These are phyloP conservation scores for Pouteria campechiana DNA, from an alignment of 179 eudicot species.

Conservation along the genomic window DNA sequence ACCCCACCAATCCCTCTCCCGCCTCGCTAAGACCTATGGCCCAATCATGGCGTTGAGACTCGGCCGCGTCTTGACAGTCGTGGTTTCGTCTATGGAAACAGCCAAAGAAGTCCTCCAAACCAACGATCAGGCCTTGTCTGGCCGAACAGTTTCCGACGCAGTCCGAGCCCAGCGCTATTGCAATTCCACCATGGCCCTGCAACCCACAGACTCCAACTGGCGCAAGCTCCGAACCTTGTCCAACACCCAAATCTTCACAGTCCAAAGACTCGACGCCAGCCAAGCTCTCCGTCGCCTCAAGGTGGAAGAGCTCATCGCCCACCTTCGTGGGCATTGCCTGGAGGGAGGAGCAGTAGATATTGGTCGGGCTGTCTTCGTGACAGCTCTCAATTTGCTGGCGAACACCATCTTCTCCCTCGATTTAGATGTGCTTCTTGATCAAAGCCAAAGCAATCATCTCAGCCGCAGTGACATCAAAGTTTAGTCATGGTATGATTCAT, in stretches of 20 bases:
- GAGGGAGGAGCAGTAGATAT: background rate
- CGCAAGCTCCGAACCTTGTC: conserved; percentile 1
- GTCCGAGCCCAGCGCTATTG: conserved; percentile 7
- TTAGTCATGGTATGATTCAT: too few species aligned
- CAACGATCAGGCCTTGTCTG: conserved; percentile 19
- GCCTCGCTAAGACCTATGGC: conserved; percentile 15
- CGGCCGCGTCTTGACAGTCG: conserved; percentile 12
- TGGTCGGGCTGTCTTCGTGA: conserved; percentile 4
- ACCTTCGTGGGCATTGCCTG: background rate
- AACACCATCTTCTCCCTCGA: conserved; percentile 12
- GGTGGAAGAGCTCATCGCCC: conserved; percentile 1
- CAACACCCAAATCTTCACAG: background rate
- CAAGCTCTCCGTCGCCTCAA: background rate
- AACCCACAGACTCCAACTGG: conserved; percentile 8
- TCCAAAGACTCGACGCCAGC: background rate
- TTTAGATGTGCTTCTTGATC: conserved; percentile 15
- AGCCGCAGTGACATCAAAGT: too few species aligned
- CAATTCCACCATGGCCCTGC: conserved; percentile 9
- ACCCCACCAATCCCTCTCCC: too few species aligned
- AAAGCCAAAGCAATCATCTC: too few species aligned
- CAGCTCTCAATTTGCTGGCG: conserved; percentile 9
- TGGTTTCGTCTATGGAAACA: conserved; percentile 18
- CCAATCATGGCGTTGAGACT: conserved; percentile 26
- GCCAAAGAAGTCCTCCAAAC: conserved; percentile 26
- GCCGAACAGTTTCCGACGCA: conserved; percentile 12